Percentiles rank a stretch among this genome's conserved stretches.
Conservation (phyloP, 108 stramenopile genomes). For the Fragilariopsis cylindrus region DNA sequence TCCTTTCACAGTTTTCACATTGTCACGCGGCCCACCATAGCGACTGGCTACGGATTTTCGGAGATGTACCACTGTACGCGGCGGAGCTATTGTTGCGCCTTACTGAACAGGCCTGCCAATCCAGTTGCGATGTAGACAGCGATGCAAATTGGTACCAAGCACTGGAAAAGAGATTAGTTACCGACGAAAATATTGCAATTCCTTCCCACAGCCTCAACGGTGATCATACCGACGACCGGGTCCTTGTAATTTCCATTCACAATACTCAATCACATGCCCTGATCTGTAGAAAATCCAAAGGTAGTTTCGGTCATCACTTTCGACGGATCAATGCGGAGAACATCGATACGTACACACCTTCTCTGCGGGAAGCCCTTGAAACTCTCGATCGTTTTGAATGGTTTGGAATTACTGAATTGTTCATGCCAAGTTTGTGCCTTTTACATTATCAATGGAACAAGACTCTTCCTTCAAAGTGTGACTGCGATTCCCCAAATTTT, state of each 20-base stretch:
- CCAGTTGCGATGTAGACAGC: neutral
- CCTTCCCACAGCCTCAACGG: neutral
- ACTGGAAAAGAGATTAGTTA: neutral
- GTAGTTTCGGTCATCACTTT: constrained; percentile 10
- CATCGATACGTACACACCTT: neutral
- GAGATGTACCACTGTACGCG: neutral
- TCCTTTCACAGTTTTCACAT: neutral
- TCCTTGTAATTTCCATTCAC: neutral
- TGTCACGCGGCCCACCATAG: constrained; percentile 13
- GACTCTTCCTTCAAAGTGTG: neutral
- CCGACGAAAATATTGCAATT: neutral
- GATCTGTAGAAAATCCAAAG: neutral
- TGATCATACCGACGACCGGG: neutral
- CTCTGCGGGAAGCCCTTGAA: neutral
- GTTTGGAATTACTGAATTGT: constrained; percentile 10
- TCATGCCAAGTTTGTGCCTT: constrained; percentile 10
- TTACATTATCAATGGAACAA: constrained; percentile 7
- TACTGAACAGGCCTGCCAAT: neutral
- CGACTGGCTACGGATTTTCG: neutral
- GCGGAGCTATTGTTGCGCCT: neutral
- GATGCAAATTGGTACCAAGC: neutral
- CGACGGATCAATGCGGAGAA: neutral
- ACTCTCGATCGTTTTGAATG: neutral
- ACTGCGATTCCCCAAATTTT: neutral
- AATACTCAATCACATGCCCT: constrained; percentile 16